Evolutionary conservation across 1,284 basidiomycete genomes (phyloP).

Genomic region (Ganoderma leucocontextum): DNA sequence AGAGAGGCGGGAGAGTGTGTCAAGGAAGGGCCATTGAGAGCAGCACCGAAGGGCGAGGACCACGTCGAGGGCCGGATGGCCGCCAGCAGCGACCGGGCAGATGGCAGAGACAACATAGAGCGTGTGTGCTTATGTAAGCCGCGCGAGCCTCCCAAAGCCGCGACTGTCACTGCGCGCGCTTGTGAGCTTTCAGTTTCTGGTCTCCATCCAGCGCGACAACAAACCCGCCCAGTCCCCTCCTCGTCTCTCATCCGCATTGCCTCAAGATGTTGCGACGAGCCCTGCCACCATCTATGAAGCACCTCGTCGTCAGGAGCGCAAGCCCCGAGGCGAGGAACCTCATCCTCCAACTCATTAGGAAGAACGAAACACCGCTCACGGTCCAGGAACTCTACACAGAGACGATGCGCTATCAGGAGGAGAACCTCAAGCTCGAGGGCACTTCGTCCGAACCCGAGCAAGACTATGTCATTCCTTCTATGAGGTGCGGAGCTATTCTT

Average conservation of each 20-base stretch:
- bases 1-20: slow-evolving; percentile 24
- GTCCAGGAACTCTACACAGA: slow-evolving; percentile 9
- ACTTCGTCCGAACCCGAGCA: background rate
- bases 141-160: background rate
- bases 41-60: slow-evolving; percentile 21
- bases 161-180: background rate
- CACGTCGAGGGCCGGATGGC: slow-evolving; percentile 38
- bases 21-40: slow-evolving; percentile 21
- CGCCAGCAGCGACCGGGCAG: slow-evolving; percentile 42
- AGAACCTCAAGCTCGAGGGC: background rate
- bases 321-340: slow-evolving; percentile 1
- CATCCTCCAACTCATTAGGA: background rate
- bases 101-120: slow-evolving; percentile 42
- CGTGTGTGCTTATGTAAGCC: slow-evolving; percentile 20
- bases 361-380: slow-evolving; percentile 1
- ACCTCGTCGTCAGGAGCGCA: background rate
- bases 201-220: background rate
- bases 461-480: background rate
- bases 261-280: background rate
- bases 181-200: background rate
- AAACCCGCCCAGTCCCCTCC: background rate
- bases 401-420: background rate
- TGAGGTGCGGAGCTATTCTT: background rate
- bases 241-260: background rate
- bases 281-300: background rate